A percentile compares a stretch with the other conserved stretches of the same genome.
These are phyloP conservation scores for Ophiobolus disseminans DNA, from an alignment of 2,329 filamentous ascomycete genomes.

Conservation along the genomic window DNA sequence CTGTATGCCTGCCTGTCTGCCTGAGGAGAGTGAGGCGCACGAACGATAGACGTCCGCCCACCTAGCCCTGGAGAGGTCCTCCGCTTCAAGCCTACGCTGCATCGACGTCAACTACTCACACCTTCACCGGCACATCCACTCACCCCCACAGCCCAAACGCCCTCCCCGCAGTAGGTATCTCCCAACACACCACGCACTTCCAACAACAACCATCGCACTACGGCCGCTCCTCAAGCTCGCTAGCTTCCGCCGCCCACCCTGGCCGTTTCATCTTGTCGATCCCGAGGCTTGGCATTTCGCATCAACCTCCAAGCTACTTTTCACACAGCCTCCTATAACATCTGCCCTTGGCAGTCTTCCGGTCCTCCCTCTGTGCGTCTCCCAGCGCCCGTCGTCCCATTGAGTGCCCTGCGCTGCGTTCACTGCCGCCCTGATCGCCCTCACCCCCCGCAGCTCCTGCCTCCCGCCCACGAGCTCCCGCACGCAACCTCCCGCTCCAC, in stretches of 20 bases:
- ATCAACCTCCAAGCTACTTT: conserved; percentile 19
- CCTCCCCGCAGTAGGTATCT: too few relatives aligned
- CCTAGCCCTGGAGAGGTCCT: background rate
- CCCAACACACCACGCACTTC: too few relatives aligned
- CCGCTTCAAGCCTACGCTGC: too few relatives aligned
- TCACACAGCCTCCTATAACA: conserved; percentile 30
- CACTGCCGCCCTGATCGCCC: conserved; percentile 6
- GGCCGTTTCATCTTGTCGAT: conserved; percentile 11
- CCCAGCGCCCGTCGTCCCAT: conserved; percentile 26
- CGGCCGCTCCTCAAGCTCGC: conserved; percentile 3
- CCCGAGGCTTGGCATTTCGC: conserved; percentile 9
- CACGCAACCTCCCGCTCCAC: conserved; percentile 16
- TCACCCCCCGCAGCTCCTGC: conserved; percentile 17
- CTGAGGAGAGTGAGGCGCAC: background rate
- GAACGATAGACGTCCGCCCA: background rate
- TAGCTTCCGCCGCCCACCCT: conserved; percentile 9
- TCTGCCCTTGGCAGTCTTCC: conserved; percentile 30
- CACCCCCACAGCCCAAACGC: too few relatives aligned
- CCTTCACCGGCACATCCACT: background rate
- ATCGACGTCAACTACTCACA: too few relatives aligned
- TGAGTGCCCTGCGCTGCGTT: conserved; percentile 35
- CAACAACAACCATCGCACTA: background rate
- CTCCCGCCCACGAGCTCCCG: conserved; percentile 23
- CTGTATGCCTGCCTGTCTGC: background rate
- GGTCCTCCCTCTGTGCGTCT: conserved; percentile 11